Conservation (phyloP, 148 eudicot species). For the Nepenthes mirabilis region DNA sequence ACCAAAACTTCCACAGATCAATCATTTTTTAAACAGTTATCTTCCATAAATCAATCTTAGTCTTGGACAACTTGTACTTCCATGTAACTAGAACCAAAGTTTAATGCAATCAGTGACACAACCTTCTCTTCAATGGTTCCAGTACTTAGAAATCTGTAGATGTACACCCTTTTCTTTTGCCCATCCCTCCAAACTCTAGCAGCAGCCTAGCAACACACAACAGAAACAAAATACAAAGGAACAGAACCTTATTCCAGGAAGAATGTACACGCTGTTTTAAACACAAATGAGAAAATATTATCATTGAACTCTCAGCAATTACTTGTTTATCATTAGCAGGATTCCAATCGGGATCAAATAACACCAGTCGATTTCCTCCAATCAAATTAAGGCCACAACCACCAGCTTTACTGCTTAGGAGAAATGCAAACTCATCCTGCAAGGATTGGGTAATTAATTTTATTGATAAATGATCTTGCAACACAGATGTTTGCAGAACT, state of each 20-base stretch:
- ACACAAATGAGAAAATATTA: background rate
- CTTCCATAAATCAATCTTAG: background rate
- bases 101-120: background rate
- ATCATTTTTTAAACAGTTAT: background rate
- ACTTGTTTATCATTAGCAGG: slow-evolving; percentile 99
- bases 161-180: slow-evolving; percentile 92
- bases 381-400: slow-evolving; percentile 99
- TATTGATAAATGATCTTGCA: slow-evolving; percentile 3
- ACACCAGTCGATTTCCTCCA: slow-evolving; percentile 92
- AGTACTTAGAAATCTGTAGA: slow-evolving; percentile 88
- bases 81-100: background rate
- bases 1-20: background rate
- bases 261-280: background rate
- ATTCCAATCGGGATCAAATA: slow-evolving; percentile 99
- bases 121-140: slow-evolving; percentile 99
- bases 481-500: slow-evolving; percentile 5
- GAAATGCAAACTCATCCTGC: slow-evolving; percentile 99
- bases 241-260: background rate
- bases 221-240: background rate
- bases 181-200: slow-evolving; percentile 99
- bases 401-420: slow-evolving; percentile 99
- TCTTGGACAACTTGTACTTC: background rate
- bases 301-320: slow-evolving; percentile 8
- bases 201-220: slow-evolving; percentile 55
- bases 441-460: slow-evolving; percentile 10